phyloP scores from a whole-genome alignment of 345 rosid species.

The Cardamine occulta region DNA sequence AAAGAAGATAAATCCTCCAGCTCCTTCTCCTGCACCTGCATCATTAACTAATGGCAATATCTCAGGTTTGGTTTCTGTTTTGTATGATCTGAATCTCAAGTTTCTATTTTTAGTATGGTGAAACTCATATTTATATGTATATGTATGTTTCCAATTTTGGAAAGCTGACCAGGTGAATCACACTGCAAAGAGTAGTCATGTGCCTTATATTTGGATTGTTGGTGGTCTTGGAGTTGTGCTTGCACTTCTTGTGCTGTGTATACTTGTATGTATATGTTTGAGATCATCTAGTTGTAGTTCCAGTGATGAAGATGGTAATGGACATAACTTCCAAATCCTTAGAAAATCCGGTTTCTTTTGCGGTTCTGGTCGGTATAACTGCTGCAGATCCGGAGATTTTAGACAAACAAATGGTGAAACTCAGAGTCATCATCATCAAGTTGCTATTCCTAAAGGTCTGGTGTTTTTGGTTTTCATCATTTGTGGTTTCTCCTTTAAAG shows the following conservation, averaged over 20 bases:
- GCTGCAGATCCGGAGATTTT: conserved; percentile 71
- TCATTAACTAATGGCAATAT: conserved; percentile 49
- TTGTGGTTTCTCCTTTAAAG: not conserved
- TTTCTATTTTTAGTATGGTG: conserved; percentile 27
- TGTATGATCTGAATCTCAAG: conserved; percentile 15
- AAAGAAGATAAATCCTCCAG: conserved; percentile 51
- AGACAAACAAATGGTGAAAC: conserved; percentile 68
- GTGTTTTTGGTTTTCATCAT: not conserved
- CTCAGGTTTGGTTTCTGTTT: conserved; percentile 54
- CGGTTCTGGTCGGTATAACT: conserved; percentile 78
- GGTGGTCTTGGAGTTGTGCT: conserved; percentile 78
- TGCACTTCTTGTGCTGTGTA: conserved; percentile 55
- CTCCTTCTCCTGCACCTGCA: conserved; percentile 66
- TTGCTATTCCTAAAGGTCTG: conserved; percentile 72
- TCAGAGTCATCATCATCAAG: conserved; percentile 55
- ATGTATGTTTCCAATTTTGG: conserved; percentile 40
- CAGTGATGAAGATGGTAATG: conserved; percentile 48
- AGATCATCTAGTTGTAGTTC: conserved; percentile 66
- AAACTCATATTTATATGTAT: conserved; percentile 1
- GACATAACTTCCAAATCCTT: conserved; percentile 82
- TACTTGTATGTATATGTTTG: conserved; percentile 60
- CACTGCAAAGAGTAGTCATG: conserved; percentile 48
- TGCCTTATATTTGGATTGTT: conserved; percentile 82
- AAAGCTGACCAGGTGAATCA: conserved; percentile 60
- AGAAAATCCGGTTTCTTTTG: conserved; percentile 84